A percentile compares a stretch with the other conserved stretches of the same genome.
These are phyloP conservation scores for Nothophytophthora sp. DNA, from an alignment of 352 stramenopile species.

Conservation along the genomic window DNA sequence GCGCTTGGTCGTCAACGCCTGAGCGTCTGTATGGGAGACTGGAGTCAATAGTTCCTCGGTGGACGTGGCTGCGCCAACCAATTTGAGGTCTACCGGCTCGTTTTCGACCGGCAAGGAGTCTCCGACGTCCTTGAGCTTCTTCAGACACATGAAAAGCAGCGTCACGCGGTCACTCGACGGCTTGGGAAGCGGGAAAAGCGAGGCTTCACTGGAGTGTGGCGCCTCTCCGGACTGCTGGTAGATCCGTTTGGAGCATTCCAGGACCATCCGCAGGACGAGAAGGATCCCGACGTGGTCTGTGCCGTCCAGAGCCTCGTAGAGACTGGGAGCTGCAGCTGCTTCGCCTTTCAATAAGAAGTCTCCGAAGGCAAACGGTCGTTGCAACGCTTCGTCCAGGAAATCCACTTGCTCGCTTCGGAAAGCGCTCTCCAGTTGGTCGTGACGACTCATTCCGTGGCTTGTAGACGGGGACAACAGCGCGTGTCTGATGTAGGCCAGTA, in stretches of 20 bases:
- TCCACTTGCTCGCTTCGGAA: conserved; percentile 55
- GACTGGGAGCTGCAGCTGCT: conserved; percentile 10
- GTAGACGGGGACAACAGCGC: too few species aligned
- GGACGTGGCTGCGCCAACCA: conserved; percentile 41
- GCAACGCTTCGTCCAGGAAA: conserved; percentile 67
- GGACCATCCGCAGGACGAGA: conserved; percentile 64
- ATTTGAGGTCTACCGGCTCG: conserved; percentile 51
- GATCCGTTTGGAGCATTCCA: conserved; percentile 76
- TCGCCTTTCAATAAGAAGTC: conserved; percentile 47
- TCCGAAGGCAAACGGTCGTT: conserved; percentile 52
- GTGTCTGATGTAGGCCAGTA: conserved; percentile 71
- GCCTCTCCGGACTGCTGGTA: conserved; percentile 15
- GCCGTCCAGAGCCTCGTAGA: conserved; percentile 64
- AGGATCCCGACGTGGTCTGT: conserved; percentile 74
- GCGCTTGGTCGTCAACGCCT: conserved; percentile 12
- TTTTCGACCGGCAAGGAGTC: conserved; percentile 11
- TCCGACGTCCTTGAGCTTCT: conserved; percentile 63
- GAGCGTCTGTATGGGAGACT: conserved; percentile 10
- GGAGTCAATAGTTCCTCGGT: conserved; percentile 41
- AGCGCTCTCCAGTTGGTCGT: too few species aligned
- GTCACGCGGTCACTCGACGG: conserved; percentile 53
- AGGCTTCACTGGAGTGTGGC: background rate
- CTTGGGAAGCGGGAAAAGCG: conserved; percentile 57
- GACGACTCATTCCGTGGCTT: too few species aligned
- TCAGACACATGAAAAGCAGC: conserved; percentile 79